These are phyloP conservation scores for Candolleomyces eurysporus DNA, from an alignment of 768 basidiomycete genomes.

Conservation along the genomic window DNA sequence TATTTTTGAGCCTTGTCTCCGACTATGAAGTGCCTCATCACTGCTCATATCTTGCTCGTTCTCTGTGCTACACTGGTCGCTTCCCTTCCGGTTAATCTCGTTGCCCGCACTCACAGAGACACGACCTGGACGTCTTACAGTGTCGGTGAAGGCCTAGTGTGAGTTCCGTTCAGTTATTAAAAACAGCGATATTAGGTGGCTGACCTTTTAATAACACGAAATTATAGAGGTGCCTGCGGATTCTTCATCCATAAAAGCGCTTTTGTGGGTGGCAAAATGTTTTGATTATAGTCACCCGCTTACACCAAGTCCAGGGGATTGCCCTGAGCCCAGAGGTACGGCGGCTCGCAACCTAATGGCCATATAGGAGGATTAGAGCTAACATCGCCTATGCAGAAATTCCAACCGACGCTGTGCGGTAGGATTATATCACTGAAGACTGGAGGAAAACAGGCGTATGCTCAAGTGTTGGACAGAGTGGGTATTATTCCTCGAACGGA, in stretches of 20 bases:
- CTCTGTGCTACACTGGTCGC: not conserved
- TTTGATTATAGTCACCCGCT: too few relatives aligned
- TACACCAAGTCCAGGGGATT: not conserved
- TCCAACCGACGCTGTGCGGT: not conserved
- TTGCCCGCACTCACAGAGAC: not conserved
- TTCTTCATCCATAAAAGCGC: constrained; percentile 3
- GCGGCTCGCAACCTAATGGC: not conserved
- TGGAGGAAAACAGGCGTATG: constrained; percentile 1
- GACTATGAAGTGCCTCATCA: too few relatives aligned
- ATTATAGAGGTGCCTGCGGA: not conserved
- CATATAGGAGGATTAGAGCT: not conserved
- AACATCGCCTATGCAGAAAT: not conserved
- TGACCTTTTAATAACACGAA: not conserved
- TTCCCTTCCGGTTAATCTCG: not conserved
- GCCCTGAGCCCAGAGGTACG: not conserved
- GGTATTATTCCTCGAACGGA: not conserved
- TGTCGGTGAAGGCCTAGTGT: not conserved
- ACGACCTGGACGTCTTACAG: not conserved
- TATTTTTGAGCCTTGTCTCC: too few relatives aligned
- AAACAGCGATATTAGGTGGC: not conserved
- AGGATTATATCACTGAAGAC: not conserved
- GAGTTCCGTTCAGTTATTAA: not conserved
- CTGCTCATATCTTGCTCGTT: not conserved
- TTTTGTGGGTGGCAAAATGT: not conserved
- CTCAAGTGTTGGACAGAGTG: not conserved